A percentile compares a stretch with the other conserved stretches of the same genome.
These are phyloP conservation scores for Kewa caespitosa DNA, from an alignment of 179 eudicot species.

Conservation along the genomic window DNA sequence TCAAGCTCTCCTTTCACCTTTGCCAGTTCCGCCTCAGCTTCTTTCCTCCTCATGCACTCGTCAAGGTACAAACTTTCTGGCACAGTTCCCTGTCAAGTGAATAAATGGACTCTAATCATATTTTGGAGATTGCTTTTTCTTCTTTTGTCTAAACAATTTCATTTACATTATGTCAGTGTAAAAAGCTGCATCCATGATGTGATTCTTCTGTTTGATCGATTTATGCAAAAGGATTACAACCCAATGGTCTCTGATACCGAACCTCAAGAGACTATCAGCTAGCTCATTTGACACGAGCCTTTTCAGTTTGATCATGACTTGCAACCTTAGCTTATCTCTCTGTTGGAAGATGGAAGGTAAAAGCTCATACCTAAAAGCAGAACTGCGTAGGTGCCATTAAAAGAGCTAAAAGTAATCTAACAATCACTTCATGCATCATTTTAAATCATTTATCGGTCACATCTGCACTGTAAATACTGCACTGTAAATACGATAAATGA, in stretches of 20 bases:
- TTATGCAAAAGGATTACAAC: too few relatives aligned
- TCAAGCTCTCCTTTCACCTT: conserved; percentile 21
- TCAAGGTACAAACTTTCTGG: conserved; percentile 9
- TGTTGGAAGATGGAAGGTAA: neutral
- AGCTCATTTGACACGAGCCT: too few relatives aligned
- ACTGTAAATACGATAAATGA: too few relatives aligned
- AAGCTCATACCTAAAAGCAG: neutral
- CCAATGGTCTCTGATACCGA: too few relatives aligned
- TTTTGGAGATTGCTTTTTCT: neutral
- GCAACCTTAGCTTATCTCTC: neutral
- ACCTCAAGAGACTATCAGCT: too few relatives aligned
- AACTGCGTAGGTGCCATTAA: neutral
- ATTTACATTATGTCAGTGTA: neutral
- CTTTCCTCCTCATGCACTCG: conserved; percentile 20
- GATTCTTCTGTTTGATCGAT: too few relatives aligned
- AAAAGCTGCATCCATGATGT: neutral
- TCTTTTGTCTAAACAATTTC: neutral
- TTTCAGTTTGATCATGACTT: neutral
- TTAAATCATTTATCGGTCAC: too few relatives aligned
- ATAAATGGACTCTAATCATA: neutral
- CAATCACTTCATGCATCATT: too few relatives aligned
- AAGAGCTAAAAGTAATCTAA: neutral
- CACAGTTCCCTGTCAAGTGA: conserved; percentile 5
- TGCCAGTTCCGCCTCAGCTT: conserved; percentile 4
- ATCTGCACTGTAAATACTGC: too few relatives aligned